Base-by-base conservation (phyloP, 1,284 basidiomycete genomes). In the Rhodotorula sp. region DNA sequence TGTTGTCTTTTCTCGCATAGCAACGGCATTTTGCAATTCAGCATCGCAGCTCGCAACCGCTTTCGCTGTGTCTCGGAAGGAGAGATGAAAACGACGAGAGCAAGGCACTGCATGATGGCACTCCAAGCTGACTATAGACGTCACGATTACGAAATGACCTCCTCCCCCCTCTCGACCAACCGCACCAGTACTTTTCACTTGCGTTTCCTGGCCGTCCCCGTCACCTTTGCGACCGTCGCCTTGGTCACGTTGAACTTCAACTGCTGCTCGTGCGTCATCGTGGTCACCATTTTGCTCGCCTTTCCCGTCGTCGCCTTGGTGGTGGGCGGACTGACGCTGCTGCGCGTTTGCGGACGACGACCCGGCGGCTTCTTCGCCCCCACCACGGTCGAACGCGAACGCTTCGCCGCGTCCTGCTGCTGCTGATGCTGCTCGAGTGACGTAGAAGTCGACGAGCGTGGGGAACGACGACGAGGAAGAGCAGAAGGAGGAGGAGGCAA, bases 191-290 rank as follows among this genome's bases (percentile, higher is more conserved):
- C 22, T 54, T 26, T 54, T 54, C 29, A n/a, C 53, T 26, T 54
- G 26, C 53, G 53, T 29, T 29, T 54, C 65, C n/a, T 30, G 20
- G 24, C 54, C 10, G 62, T 60, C 6, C 67, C 67, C 57, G 67
- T 68, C 24, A 60, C 67, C 20, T 20, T 7, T 24, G 49, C 67
- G 2, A 64, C 57, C 22, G 42, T 44, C 44, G 14, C 24, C 67
- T 68, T 68, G 24, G 67, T 68, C 6, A 64, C 67, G 22, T 7
- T 17, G 42, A 64, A 68, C 8, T 22, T 20, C 14, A 68, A n/a
- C 49, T 51, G 37, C 37, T 42, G 37, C 37, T 42, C 37, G 37
- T 42, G 53, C 60, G 37, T n/a, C 46, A n/a, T 45, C 63, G 15
- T 24, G 8, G n/a, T 18, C 24, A 12, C 48, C 24, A 22, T 26